Evolutionary conservation across 2,329 filamentous ascomycete genomes (phyloP).

Genomic region (Eurotiales sp.): DNA sequence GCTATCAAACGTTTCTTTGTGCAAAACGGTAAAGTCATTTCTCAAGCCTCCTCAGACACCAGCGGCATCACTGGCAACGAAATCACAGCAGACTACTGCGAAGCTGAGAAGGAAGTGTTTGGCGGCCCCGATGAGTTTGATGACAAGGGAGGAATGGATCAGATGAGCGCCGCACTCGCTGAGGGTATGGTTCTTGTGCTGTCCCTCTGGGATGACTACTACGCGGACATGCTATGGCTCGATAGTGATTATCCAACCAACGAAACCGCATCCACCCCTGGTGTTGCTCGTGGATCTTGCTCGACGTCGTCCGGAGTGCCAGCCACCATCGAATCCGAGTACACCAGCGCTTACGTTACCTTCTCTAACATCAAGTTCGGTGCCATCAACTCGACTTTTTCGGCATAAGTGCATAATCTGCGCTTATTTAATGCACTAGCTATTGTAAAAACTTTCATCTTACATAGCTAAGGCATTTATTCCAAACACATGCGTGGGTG

Average conservation of each 20-base stretch:
- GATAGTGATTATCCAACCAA: slow-evolving; percentile 61
- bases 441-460: neutral
- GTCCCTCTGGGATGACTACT: slow-evolving; percentile 57
- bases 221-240: slow-evolving; percentile 70
- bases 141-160: slow-evolving; percentile 52
- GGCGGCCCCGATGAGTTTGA: slow-evolving; percentile 53
- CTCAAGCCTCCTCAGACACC: slow-evolving; percentile 50
- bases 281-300: slow-evolving; percentile 55
- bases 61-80: slow-evolving; percentile 49
- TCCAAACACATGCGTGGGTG: neutral
- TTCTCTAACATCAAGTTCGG: slow-evolving; percentile 61
- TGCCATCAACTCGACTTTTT: slow-evolving; percentile 51
- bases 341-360: slow-evolving; percentile 49
- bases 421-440: neutral
- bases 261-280: slow-evolving; percentile 40
- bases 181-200: slow-evolving; percentile 63
- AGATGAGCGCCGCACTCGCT: slow-evolving; percentile 54
- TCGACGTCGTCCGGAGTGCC: slow-evolving; percentile 51
- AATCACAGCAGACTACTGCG: slow-evolving; percentile 58
- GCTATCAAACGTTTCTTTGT: slow-evolving; percentile 64
- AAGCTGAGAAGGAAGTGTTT: slow-evolving; percentile 53
- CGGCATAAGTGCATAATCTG: neutral
- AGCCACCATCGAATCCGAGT: slow-evolving; percentile 44
- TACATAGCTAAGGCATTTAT: no score
- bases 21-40: slow-evolving; percentile 58